Percentiles rank a stretch among this genome's conserved stretches.
Conservation (phyloP, 2,329 filamentous ascomycete species). For the Pyricularia sp. region DNA sequence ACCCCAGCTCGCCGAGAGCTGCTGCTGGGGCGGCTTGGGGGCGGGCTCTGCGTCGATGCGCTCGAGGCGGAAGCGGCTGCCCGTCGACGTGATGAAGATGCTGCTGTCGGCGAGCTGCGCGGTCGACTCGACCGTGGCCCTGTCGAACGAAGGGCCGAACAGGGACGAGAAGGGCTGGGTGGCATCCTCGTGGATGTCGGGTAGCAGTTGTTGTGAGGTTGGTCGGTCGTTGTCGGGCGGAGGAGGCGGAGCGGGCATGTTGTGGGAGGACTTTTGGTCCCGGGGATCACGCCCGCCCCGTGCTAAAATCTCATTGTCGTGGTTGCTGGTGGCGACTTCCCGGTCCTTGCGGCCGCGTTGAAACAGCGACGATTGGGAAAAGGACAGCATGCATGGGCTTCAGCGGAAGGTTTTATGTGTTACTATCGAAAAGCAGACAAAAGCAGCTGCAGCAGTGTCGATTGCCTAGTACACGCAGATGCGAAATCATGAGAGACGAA, state of each 20-base stretch:
- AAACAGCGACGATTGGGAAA: background rate
- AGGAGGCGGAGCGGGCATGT: background rate
- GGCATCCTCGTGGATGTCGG: constrained; percentile 15
- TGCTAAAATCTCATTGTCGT: constrained; percentile 1
- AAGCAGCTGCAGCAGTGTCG: background rate
- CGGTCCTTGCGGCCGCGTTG: background rate
- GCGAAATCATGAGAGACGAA: background rate
- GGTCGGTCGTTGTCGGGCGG: background rate
- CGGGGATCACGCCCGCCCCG: background rate
- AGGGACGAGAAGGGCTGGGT: constrained; percentile 16
- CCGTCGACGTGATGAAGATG: constrained; percentile 16
- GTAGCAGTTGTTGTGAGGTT: constrained; percentile 10
- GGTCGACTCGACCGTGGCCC: constrained; percentile 15
- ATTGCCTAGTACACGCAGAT: background rate
- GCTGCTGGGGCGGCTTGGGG: background rate
- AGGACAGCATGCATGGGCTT: constrained; percentile 1
- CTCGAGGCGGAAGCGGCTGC: constrained; percentile 16
- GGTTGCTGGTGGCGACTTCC: background rate
- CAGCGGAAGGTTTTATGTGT: background rate
- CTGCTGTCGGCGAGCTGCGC: constrained; percentile 16
- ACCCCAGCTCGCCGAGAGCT: background rate
- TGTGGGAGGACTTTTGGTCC: constrained; percentile 1
- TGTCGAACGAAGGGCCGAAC: constrained; percentile 16
- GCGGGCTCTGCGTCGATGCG: constrained; percentile 11
- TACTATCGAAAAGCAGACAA: background rate